phyloP scores from a whole-genome alignment of 495 filamentous ascomycete species.

The Penicillium tannophilum region DNA sequence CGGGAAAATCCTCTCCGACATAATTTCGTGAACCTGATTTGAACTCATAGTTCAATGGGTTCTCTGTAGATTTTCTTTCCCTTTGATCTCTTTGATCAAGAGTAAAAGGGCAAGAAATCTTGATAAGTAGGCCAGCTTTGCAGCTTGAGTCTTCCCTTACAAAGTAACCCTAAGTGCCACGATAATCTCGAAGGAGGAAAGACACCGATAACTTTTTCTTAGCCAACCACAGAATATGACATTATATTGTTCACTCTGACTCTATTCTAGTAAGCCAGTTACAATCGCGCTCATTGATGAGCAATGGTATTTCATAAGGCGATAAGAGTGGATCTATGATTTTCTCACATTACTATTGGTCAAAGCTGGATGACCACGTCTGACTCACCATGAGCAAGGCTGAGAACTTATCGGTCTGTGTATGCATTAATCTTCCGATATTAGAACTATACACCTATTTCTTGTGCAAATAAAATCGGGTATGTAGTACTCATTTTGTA shows the following conservation, averaged over 20 bases:
- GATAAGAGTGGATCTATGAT: neutral
- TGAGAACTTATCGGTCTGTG: no score
- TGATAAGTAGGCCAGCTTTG: neutral
- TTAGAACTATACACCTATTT: no score
- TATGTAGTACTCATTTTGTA: no score
- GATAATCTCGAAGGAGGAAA: slow-evolving; percentile 2
- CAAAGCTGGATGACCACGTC: neutral
- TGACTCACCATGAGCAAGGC: slow-evolving; percentile 3
- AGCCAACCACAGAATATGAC: neutral
- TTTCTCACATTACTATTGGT: neutral
- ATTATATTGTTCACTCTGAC: neutral
- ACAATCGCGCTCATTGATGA: neutral
- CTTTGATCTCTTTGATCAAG: neutral
- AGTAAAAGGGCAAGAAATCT: neutral
- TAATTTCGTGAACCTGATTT: neutral
- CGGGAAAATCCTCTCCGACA: slow-evolving; percentile 19
- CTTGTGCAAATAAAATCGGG: no score
- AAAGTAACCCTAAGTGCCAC: neutral
- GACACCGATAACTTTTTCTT: neutral
- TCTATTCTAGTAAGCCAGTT: neutral
- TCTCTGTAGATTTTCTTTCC: neutral
- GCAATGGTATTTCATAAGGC: neutral
- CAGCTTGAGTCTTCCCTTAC: neutral
- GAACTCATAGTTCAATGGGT: neutral
- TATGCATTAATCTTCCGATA: no score